A percentile compares a stretch with the other conserved stretches of the same genome.
Conservation (phyloP, 2,329 filamentous ascomycete species). For the Ophiocordyceps robertsii region DNA sequence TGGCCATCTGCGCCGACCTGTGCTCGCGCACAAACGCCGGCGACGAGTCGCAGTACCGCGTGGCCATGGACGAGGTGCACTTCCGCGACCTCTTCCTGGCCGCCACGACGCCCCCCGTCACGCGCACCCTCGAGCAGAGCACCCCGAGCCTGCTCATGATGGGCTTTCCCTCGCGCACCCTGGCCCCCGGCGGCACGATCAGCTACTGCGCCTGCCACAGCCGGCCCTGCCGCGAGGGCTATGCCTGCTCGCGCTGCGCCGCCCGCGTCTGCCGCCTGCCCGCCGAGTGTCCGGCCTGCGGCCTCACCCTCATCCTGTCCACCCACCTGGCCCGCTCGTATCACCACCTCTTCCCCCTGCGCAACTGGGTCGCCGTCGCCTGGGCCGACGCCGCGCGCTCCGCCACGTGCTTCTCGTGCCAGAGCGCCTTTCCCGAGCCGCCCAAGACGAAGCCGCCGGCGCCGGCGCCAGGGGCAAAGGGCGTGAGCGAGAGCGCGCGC, state of each 20-base stretch:
- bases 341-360: slow-evolving; percentile 80
- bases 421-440: slow-evolving; percentile 52
- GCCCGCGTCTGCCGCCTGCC: slow-evolving; percentile 84
- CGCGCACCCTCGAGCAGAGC: slow-evolving; percentile 47
- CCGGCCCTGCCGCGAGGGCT: slow-evolving; percentile 68
- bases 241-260: slow-evolving; percentile 78
- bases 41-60: slow-evolving; percentile 61
- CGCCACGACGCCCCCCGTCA: slow-evolving; percentile 78
- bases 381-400: slow-evolving; percentile 59
- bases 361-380: slow-evolving; percentile 81
- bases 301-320: slow-evolving; percentile 82
- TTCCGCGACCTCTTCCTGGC: slow-evolving; percentile 81
- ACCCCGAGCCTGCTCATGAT: slow-evolving; percentile 75
- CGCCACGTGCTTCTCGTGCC: slow-evolving; percentile 65
- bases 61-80: slow-evolving; percentile 65
- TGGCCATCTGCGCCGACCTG: slow-evolving; percentile 84
- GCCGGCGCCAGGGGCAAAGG: slow-evolving; percentile 25
- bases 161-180: slow-evolving; percentile 84
- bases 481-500: slow-evolving; percentile 71
- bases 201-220: slow-evolving; percentile 89
- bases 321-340: slow-evolving; percentile 90
- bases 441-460: slow-evolving; percentile 10
- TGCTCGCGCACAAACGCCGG: slow-evolving; percentile 78
- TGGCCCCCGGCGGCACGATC: slow-evolving; percentile 49
- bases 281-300: slow-evolving; percentile 80